phyloP scores from a whole-genome alignment of 108 stramenopile species.

The Licmophora abbreviata region DNA sequence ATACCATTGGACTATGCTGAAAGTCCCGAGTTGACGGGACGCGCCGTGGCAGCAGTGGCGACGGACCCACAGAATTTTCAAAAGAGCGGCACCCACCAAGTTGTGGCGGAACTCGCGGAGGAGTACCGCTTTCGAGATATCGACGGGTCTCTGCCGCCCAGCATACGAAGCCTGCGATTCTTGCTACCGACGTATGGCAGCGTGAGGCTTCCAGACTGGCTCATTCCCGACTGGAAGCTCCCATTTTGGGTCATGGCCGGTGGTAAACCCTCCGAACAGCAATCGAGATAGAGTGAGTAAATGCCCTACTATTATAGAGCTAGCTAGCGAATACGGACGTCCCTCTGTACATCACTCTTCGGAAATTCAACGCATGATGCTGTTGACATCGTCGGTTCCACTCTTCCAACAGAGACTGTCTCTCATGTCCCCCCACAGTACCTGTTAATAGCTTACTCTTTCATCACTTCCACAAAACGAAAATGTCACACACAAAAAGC shows the following conservation, averaged over 20 bases:
- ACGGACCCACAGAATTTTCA: slow-evolving; percentile 35
- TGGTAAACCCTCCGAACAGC: slow-evolving; percentile 12
- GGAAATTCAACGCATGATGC: neutral
- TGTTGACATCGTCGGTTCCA: slow-evolving; percentile 3
- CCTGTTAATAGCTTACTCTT: too few relatives aligned
- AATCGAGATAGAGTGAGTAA: neutral
- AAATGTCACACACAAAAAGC: too few relatives aligned
- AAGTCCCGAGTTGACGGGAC: slow-evolving; percentile 60
- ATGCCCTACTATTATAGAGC: neutral
- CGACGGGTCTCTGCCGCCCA: slow-evolving; percentile 50
- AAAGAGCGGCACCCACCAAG: slow-evolving; percentile 61
- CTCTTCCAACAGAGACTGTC: too few relatives aligned
- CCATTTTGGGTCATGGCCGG: slow-evolving; percentile 24
- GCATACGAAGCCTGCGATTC: slow-evolving; percentile 59
- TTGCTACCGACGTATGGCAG: slow-evolving; percentile 57
- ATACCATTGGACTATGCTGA: slow-evolving; percentile 52
- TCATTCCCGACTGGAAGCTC: slow-evolving; percentile 25
- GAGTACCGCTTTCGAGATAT: slow-evolving; percentile 76
- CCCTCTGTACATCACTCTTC: neutral
- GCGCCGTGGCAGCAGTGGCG: slow-evolving; percentile 48
- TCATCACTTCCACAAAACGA: too few relatives aligned
- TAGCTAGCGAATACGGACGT: neutral
- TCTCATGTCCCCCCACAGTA: too few relatives aligned
- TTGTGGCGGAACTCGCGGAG: slow-evolving; percentile 86
- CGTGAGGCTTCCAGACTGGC: neutral